Evolutionary conservation across 441 rosid species (phyloP).

Genomic region (Omphalea diandra): DNA sequence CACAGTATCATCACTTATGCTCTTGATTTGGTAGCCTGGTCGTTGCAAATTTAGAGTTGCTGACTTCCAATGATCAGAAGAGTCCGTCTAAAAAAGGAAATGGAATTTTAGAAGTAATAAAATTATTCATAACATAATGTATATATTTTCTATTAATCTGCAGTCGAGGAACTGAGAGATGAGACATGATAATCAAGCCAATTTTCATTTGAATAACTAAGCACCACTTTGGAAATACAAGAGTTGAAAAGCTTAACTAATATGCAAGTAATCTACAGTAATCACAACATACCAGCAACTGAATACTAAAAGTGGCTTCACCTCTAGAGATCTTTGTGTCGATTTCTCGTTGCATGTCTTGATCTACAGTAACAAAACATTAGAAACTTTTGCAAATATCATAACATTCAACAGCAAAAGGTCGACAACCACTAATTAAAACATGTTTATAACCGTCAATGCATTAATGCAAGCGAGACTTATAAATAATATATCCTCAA

Average conservation of each 20-base stretch:
- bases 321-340: slow-evolving; percentile 53
- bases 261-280: too few relatives aligned
- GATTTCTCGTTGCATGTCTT: slow-evolving; percentile 79
- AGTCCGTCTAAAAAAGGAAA: slow-evolving; percentile 50
- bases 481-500: not conserved
- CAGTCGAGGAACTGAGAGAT: not conserved
- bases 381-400: slow-evolving; percentile 17
- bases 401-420: slow-evolving; percentile 9
- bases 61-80: slow-evolving; percentile 79
- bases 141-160: not conserved
- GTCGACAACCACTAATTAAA: not conserved
- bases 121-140: slow-evolving; percentile 6
- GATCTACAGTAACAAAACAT: slow-evolving; percentile 47
- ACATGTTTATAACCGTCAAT: not conserved
- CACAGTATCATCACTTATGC: slow-evolving; percentile 40
- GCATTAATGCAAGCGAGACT: not conserved
- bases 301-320: slow-evolving; percentile 65
- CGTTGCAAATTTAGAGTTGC: slow-evolving; percentile 53
- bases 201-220: not conserved
- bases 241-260: too few relatives aligned
- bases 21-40: slow-evolving; percentile 70
- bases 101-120: not conserved
- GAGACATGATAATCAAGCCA: not conserved
- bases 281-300: slow-evolving; percentile 55
- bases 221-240: not conserved